Percentiles rank a stretch among this genome's conserved stretches.
These are phyloP conservation scores for Aspergillus ochraceoroseus DNA, from an alignment of 2,329 filamentous ascomycete species.

Conservation along the genomic window DNA sequence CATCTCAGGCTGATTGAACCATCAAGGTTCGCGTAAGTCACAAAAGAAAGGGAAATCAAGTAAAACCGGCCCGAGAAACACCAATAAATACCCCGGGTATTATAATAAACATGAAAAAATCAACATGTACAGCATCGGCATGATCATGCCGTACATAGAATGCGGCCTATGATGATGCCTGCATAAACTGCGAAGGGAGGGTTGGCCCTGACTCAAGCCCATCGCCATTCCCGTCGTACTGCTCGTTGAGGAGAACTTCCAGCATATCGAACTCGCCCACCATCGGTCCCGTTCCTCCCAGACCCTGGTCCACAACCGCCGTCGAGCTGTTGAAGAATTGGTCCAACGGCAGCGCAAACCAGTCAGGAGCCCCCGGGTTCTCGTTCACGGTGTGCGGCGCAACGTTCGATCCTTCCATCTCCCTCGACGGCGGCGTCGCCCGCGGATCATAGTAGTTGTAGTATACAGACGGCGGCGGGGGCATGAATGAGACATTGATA, in stretches of 20 bases:
- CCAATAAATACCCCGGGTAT: conserved; percentile 8
- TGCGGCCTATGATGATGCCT: conserved; percentile 6
- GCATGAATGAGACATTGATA: conserved; percentile 46
- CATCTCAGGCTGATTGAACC: too few species aligned
- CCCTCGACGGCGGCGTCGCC: conserved; percentile 31
- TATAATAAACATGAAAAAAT: too few species aligned
- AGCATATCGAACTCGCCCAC: conserved; percentile 52
- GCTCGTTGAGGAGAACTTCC: conserved; percentile 45
- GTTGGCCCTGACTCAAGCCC: conserved; percentile 14
- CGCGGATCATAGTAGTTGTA: conserved; percentile 43
- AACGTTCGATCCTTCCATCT: conserved; percentile 29
- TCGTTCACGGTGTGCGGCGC: conserved; percentile 30
- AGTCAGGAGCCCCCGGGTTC: conserved; percentile 46
- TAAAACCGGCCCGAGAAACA: background rate
- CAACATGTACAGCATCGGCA: too few species aligned
- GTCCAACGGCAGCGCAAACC: conserved; percentile 59
- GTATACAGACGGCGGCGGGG: conserved; percentile 44
- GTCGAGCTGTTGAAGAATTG: conserved; percentile 51
- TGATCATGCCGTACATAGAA: too few species aligned
- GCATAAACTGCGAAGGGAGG: conserved; percentile 30
- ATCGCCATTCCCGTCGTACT: conserved; percentile 34
- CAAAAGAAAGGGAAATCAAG: too few species aligned
- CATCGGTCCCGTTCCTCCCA: conserved; percentile 59
- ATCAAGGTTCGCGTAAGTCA: too few species aligned
- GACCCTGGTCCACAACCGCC: conserved; percentile 48